Conservation (phyloP, 345 rosid species). For the Salix exigua region DNA sequence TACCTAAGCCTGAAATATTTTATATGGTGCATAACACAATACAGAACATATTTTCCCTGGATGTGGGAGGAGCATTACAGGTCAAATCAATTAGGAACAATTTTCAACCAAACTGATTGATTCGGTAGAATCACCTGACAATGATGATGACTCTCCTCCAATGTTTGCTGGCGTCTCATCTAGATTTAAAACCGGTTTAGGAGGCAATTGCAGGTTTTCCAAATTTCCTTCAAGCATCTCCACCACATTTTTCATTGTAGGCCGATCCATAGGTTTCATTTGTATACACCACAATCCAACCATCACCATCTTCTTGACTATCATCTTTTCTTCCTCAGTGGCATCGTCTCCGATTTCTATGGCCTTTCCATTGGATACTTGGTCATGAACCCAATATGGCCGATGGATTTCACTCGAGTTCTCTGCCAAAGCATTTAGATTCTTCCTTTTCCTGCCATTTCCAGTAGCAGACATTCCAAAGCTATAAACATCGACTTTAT, state of each 20-base stretch:
- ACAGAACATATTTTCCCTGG: background rate
- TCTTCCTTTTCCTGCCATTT: background rate
- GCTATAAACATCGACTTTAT: too few species aligned
- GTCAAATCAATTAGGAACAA: background rate
- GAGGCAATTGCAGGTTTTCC: background rate
- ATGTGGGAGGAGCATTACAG: background rate
- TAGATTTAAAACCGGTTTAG: background rate
- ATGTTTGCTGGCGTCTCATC: background rate
- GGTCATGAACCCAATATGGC: background rate
- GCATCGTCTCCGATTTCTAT: background rate
- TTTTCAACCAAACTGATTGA: background rate
- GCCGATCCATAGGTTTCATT: background rate
- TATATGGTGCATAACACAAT: too few species aligned
- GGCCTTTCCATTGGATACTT: background rate
- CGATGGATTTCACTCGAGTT: background rate
- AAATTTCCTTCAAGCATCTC: background rate
- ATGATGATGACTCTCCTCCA: background rate
- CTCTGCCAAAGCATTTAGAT: background rate
- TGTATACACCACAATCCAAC: constrained; percentile 8
- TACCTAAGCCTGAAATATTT: too few species aligned
- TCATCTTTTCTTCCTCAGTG: background rate
- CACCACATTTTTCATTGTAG: background rate
- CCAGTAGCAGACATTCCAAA: too few species aligned
- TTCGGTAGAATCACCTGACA: background rate
- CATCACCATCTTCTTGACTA: background rate